phyloP scores from a whole-genome alignment of 2,329 filamentous ascomycete species.

The Diaporthe citrichinensis region DNA sequence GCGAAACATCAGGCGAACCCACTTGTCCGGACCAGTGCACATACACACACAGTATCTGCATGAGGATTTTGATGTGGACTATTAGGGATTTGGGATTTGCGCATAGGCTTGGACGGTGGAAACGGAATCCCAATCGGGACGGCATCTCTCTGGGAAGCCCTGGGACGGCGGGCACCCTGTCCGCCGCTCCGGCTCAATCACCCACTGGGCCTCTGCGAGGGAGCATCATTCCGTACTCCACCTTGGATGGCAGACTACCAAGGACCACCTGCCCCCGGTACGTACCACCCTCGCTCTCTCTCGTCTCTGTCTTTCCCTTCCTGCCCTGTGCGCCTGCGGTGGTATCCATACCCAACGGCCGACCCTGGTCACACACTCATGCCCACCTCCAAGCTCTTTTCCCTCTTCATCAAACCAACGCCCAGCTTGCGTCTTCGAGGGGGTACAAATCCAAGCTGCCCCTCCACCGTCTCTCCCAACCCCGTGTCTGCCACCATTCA shows the following conservation, averaged over 20 bases:
- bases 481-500: conserved; percentile 37
- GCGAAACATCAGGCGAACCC: conserved; percentile 10
- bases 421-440: conserved; percentile 36
- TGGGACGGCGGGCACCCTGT: conserved; percentile 30
- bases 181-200: conserved; percentile 35
- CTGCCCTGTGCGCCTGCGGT: conserved; percentile 3
- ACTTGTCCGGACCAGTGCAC: background rate
- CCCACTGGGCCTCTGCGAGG: conserved; percentile 26
- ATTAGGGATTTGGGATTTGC: background rate
- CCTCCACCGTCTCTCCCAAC: conserved; percentile 39
- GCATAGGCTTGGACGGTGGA: conserved; percentile 16
- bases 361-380: conserved; percentile 38
- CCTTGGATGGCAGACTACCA: conserved; percentile 12
- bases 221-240: conserved; percentile 30
- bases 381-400: conserved; percentile 23
- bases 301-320: background rate
- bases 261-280: conserved; percentile 4
- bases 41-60: background rate
- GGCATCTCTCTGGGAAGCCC: conserved; percentile 1
- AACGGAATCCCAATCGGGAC: conserved; percentile 37
- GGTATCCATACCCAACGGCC: conserved; percentile 38
- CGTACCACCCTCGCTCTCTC: conserved; percentile 25
- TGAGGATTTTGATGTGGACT: background rate
- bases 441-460: conserved; percentile 43
- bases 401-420: conserved; percentile 38